Conservation (phyloP, 2,329 filamentous ascomycete genomes). For the Microcera coccophila region DNA sequence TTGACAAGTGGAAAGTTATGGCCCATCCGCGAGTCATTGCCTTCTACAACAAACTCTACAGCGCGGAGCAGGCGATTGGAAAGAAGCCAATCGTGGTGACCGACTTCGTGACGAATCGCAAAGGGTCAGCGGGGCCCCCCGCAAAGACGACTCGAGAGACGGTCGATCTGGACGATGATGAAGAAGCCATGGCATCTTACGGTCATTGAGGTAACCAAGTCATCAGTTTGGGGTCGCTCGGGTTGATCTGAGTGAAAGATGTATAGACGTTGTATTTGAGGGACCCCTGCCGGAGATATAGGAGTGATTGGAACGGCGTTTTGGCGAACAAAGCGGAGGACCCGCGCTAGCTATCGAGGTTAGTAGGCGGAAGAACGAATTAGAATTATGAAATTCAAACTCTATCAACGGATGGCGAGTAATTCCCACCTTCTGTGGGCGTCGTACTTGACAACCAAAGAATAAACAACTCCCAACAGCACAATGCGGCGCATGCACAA, state of each 20-base stretch:
- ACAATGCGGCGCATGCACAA: no score
- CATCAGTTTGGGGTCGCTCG: not conserved
- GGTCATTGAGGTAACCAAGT: constrained; percentile 29
- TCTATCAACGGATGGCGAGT: no score
- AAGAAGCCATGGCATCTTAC: constrained; percentile 47
- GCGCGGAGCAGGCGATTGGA: constrained; percentile 55
- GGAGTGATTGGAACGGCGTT: not conserved
- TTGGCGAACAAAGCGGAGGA: no score
- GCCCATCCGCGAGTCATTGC: constrained; percentile 80
- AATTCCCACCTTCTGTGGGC: no score
- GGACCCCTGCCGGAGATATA: not conserved
- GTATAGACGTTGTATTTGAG: not conserved
- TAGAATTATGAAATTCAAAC: no score
- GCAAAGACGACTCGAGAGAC: constrained; percentile 17
- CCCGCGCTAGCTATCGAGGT: no score
- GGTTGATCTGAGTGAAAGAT: not conserved
- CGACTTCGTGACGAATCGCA: constrained; percentile 38
- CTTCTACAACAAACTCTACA: constrained; percentile 81
- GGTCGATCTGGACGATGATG: constrained; percentile 46
- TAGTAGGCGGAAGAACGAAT: no score
- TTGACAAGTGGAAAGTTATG: constrained; percentile 88
- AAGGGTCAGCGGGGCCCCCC: constrained; percentile 19
- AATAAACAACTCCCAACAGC: no score
- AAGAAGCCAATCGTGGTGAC: constrained; percentile 33
- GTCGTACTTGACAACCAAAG: no score